These are phyloP conservation scores for Didymella segeticola DNA, from an alignment of 2,329 filamentous ascomycete genomes.

Conservation along the genomic window DNA sequence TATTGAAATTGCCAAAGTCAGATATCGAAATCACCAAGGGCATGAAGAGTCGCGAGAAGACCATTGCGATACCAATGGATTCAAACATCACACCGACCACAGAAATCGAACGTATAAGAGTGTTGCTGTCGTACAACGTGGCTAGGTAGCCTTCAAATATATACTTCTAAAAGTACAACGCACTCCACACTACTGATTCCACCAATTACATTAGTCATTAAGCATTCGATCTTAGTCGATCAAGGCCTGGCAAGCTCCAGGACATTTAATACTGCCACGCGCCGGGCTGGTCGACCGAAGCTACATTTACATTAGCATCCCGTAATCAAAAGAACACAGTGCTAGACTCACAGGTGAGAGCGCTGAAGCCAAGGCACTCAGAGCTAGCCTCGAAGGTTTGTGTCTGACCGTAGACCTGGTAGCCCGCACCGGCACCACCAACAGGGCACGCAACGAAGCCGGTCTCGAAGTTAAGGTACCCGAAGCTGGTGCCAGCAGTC, in stretches of 20 bases:
- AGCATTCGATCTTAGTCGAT: slow-evolving; percentile 7
- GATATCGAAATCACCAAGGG: slow-evolving; percentile 68
- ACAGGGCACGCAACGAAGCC: slow-evolving; percentile 47
- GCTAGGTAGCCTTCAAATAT: slow-evolving; percentile 10
- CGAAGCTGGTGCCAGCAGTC: slow-evolving; percentile 28
- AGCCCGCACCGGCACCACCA: slow-evolving; percentile 28
- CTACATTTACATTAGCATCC: slow-evolving; percentile 20
- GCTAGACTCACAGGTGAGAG: slow-evolving; percentile 38
- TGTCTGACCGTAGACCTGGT: slow-evolving; percentile 44
- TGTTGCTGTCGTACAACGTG: slow-evolving; percentile 30
- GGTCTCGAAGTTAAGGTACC: slow-evolving; percentile 35
- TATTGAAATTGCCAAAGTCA: slow-evolving; percentile 68
- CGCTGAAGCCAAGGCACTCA: slow-evolving; percentile 46
- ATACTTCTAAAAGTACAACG: slow-evolving; percentile 8
- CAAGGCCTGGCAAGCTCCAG: slow-evolving; percentile 2
- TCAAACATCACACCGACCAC: slow-evolving; percentile 29
- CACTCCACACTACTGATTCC: not conserved
- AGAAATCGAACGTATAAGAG: slow-evolving; percentile 33
- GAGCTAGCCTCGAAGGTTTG: slow-evolving; percentile 24
- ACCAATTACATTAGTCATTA: slow-evolving; percentile 17
- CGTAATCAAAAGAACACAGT: not conserved
- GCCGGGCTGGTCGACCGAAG: slow-evolving; percentile 30
- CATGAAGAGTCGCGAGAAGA: slow-evolving; percentile 70
- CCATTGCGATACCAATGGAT: slow-evolving; percentile 33
- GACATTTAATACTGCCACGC: slow-evolving; percentile 48